Base-by-base conservation (phyloP, 2,329 filamentous ascomycete genomes). In the Alternaria ethzedia region DNA sequence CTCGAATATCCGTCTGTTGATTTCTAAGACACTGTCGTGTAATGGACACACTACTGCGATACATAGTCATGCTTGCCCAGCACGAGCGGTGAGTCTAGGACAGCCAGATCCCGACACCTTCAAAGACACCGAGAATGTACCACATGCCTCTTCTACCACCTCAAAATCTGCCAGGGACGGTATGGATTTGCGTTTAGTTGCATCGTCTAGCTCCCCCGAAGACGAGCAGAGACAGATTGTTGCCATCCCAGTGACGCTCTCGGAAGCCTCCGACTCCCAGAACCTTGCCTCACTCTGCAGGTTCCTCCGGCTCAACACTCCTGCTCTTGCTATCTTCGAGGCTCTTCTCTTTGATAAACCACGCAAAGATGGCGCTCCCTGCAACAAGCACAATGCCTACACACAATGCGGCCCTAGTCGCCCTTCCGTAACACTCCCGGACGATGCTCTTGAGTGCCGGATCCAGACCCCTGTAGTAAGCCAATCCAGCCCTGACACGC, bases 401-500 rank as follows among this genome's bases (percentile, higher is more conserved):
- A 3, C 72, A 79, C 71, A 88, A 85, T 0, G 86, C 85, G 25
- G 82, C 82, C 59, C 83, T 82, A 7, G 83, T 86, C 44, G 86
- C 85, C 70, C 81, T 82, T 45, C 88, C 87, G 78, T 94, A 95
- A 75, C 90, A 92, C 26, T 82, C 80, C 41, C 87, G 85, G 4
- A 95, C 91, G 12, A 91, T 77, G 12, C 75, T 80, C 25, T 86
- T 86, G 1, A 90, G 79, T 3, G 77, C 81, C 0, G 90, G 88
- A 6, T 91, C 87, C 32, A 95, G 82, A 5, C 84, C 82, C 50
- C 86, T 85, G 75, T 94, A 89, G 71, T 87, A 93, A 54, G 90
- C 87, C 45, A 95, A 82, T 72, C 88, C 92, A 77, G 91, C 84
- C 23, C 91, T 84, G 5, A 94, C 91, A 11, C 85, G 85, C 61